A percentile compares a stretch with the other conserved stretches of the same genome.
phyloP scores from a whole-genome alignment of 768 basidiomycete species.

The Calvatia gigantea region DNA sequence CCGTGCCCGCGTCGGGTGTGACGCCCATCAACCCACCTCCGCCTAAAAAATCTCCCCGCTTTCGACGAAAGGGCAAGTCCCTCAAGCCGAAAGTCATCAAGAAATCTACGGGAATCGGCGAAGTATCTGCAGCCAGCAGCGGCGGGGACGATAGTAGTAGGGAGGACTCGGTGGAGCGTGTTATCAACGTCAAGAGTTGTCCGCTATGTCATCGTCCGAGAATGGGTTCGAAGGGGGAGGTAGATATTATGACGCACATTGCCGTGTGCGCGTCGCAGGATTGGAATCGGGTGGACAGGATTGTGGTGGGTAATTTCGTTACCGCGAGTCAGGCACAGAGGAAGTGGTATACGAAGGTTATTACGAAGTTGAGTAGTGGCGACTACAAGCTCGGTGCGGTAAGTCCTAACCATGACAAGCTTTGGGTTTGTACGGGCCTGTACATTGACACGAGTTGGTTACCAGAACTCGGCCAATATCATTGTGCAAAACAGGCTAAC shows the following conservation, averaged over 20 bases:
- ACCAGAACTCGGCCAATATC: conserved; percentile 98
- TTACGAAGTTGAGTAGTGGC: conserved; percentile 82
- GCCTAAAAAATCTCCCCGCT: conserved; percentile 14
- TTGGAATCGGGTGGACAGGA: conserved; percentile 84
- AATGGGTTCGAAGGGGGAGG: conserved; percentile 80
- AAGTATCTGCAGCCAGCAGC: conserved; percentile 5
- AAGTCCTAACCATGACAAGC: conserved; percentile 9
- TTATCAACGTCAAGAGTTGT: conserved; percentile 94
- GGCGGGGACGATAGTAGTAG: conserved; percentile 15
- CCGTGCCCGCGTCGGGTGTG: not conserved
- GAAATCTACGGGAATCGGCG: not conserved
- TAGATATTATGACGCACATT: conserved; percentile 96
- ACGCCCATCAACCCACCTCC: conserved; percentile 15
- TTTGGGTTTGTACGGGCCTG: not conserved
- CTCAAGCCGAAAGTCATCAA: conserved; percentile 15
- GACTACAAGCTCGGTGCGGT: conserved; percentile 89
- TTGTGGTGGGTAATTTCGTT: conserved; percentile 93
- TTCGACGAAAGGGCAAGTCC: conserved; percentile 18
- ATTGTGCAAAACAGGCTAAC: conserved; percentile 93
- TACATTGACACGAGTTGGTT: not conserved
- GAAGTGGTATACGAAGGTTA: conserved; percentile 93
- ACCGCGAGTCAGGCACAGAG: conserved; percentile 93
- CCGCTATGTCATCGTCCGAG: conserved; percentile 90
- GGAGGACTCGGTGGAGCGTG: conserved; percentile 59
- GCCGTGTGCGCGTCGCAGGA: conserved; percentile 94